A percentile compares a stretch with the other conserved stretches of the same genome.
These are phyloP conservation scores for Nakazawaea holstii DNA, from an alignment of 805 yeast species.

Conservation along the genomic window DNA sequence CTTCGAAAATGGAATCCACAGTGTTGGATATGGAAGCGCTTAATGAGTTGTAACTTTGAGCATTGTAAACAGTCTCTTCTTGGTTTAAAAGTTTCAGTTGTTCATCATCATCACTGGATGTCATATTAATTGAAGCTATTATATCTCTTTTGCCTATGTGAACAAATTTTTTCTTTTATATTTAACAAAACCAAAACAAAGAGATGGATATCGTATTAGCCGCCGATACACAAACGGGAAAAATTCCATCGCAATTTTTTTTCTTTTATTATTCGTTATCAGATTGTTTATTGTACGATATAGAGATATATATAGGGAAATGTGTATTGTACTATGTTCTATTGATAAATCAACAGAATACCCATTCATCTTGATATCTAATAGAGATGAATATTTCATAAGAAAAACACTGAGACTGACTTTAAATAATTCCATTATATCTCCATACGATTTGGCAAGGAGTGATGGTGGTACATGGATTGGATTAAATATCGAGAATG, in stretches of 20 bases:
- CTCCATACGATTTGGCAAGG: constrained; percentile 73
- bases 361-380: constrained; percentile 72
- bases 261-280: no score
- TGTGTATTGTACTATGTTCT: constrained; percentile 56
- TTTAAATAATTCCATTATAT: constrained; percentile 30
- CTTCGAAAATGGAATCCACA: constrained; percentile 7
- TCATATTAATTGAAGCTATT: neutral
- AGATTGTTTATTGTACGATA: no score
- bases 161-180: neutral
- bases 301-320: neutral
- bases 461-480: constrained; percentile 89
- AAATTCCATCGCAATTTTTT: neutral
- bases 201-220: neutral
- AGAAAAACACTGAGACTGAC: constrained; percentile 45
- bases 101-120: neutral
- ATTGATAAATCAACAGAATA: constrained; percentile 69
- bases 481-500: constrained; percentile 51
- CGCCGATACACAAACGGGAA: neutral
- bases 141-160: neutral
- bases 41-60: constrained; percentile 23
- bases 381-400: constrained; percentile 79
- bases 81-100: neutral
- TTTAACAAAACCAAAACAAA: neutral
- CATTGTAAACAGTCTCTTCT: constrained; percentile 3
- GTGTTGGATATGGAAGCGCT: constrained; percentile 16